A percentile compares a stretch with the other conserved stretches of the same genome.
These are phyloP conservation scores for Lepidium aucheri DNA, from an alignment of 345 rosid genomes.

Conservation along the genomic window DNA sequence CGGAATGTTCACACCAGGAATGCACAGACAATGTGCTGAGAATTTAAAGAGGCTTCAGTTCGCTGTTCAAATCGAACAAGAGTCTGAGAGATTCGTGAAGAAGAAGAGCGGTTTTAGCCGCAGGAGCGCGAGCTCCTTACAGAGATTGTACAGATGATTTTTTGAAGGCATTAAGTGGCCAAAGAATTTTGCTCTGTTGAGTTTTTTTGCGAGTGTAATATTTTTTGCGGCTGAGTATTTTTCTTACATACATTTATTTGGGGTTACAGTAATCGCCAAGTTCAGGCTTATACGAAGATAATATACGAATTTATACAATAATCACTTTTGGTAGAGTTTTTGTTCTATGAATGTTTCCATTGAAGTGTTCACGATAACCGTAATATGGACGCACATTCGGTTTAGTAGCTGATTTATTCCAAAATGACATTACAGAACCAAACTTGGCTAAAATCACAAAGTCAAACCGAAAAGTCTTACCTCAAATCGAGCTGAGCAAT, in stretches of 20 bases:
- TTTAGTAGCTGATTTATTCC: neutral
- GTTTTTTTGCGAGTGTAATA: slow-evolving; percentile 2
- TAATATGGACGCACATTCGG: neutral
- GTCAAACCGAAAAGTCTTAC: neutral
- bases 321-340: neutral
- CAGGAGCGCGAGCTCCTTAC: slow-evolving; percentile 24
- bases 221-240: slow-evolving; percentile 17
- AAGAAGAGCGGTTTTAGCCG: slow-evolving; percentile 26
- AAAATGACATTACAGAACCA: too few relatives aligned
- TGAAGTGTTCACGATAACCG: neutral
- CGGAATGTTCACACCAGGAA: slow-evolving; percentile 7
- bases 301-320: neutral
- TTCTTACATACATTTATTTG: neutral
- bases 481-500: neutral
- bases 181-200: slow-evolving; percentile 23
- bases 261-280: neutral
- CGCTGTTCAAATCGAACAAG: slow-evolving; percentile 47
- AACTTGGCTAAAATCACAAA: neutral
- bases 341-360: neutral
- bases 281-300: slow-evolving; percentile 11
- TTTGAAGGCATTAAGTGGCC: slow-evolving; percentile 17
- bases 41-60: slow-evolving; percentile 64
- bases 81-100: slow-evolving; percentile 43
- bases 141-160: slow-evolving; percentile 15
- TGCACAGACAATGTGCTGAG: slow-evolving; percentile 55